A percentile compares a stretch with the other conserved stretches of the same genome.
phyloP scores from a whole-genome alignment of 73 alveolate species.

The Tetrahymena elliotti region DNA sequence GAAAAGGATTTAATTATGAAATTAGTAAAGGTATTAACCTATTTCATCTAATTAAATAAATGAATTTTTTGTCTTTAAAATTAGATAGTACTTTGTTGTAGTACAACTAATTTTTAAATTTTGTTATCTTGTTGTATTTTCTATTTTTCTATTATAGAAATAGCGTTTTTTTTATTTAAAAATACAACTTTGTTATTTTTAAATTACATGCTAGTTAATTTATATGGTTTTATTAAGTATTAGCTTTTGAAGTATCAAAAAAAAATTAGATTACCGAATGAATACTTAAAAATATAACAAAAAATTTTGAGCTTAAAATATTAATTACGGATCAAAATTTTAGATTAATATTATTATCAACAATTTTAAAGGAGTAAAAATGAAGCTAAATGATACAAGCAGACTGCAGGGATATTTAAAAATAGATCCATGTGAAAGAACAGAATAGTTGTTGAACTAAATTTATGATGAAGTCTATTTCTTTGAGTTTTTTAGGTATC shows the following conservation, averaged over 20 bases:
- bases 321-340: background rate
- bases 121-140: no score
- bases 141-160: no score
- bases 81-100: no score
- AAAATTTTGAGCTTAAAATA: background rate
- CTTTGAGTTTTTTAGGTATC: background rate
- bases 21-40: no score
- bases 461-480: background rate
- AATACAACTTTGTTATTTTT: no score
- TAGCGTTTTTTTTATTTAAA: no score
- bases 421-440: background rate
- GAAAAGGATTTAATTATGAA: background rate
- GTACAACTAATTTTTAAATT: no score
- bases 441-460: background rate
- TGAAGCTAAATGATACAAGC: background rate
- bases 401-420: background rate
- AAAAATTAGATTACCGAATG: background rate
- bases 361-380: background rate
- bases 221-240: no score
- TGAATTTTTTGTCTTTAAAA: background rate
- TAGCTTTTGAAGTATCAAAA: background rate
- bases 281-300: background rate
- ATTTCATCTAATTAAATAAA: no score
- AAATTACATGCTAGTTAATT: no score
- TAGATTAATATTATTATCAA: background rate